Evolutionary conservation across 345 rosid genomes (phyloP), one percentile per base, ranked within the genome.

Genomic region (Eutrema japonicum): DNA sequence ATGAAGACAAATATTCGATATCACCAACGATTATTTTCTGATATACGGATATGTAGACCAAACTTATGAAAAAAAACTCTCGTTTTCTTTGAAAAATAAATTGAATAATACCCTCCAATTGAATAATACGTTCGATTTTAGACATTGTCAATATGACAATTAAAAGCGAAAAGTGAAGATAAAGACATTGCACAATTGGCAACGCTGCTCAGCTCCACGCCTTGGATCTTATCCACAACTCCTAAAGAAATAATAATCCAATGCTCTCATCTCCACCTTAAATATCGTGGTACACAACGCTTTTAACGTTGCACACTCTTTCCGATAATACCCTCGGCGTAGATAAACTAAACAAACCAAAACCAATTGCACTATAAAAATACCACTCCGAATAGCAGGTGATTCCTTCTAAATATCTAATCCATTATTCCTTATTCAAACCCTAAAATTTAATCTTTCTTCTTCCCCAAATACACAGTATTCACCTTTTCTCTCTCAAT

Each of bases 161-260:
- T n/a, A n/a, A n/a, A 46, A 64, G 30, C 14, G n/a, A 65, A 74
- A 74, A 65, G 72, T 73, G 50, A n/a, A 73, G 51, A 73, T 26
- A 35, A 13, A 35, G 72, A 73, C 77, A 47, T 46, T 47, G 49
- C 57, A 36, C 76, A 73, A 50, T 45, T 64, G 71, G 66, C 77
- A 57, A 65, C 48, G 64, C n/a, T 38, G 33, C 58, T 71, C 75
- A 38, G 54, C 62, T 76, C 80, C 80, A 77, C 80, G 76, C 35
- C 76, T 57, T 68, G 63, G 41, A 42, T 35, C 80, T 77, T 71
- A 71, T 77, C 80, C 80, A 77, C 26, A 48, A 6, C 61, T 16
- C 13, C 41, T 2, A 27, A 57, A 7, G 6, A 1, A 43, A 46
- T 8, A 49, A 14, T 7, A 33, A 56, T 71, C 76, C 58, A 35